Evolutionary conservation across 768 basidiomycete genomes (phyloP), one percentile per base, ranked within the genome.

Genomic region (Leucocoprinus leucothites): DNA sequence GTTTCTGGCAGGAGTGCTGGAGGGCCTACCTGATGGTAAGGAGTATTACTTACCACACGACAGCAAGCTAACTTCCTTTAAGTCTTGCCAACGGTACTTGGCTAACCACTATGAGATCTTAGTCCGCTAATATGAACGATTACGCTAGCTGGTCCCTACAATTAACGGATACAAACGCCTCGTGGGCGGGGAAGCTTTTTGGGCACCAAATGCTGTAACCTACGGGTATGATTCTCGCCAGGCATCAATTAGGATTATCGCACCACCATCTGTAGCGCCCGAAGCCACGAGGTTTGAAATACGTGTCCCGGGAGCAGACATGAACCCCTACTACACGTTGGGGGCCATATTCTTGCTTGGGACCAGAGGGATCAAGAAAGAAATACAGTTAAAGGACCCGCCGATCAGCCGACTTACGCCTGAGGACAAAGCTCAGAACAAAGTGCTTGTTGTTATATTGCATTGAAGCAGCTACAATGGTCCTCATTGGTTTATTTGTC

Each of bases 131-230:
- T 36, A 49, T 35, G 40, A 1, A 18, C 16, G 21, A n/a, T 34
- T 18, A 56, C 48, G 31, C 18, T 43, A 91, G 89, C 68, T 91
- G 22, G 89, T 91, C 14, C 94, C 92, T 1, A 96, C 91, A 0
- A 87, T 97, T 71, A 96, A 96, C 64, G 94, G 96, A 7, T 99
- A 99, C 76, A 99, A 98, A 67, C 91, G 97, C 14, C 82, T 99
- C 7, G 87, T 92, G 18, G 94, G 91, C 18, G 94, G 94, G 11
- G 93, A 94, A 67, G 87, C 88, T 3, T 94, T 89, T 76, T 97
- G 92, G 91, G 94, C 94, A 4, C 94, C 94, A 0, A 95, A 93
- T 62, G 85, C 92, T 2, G 81, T 92, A 16, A 95, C 94, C 2
- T 98, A 94, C 67, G 96, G 95, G 9, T 98, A 95, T 67, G 97